Evolutionary conservation across 352 stramenopile genomes (phyloP).

Genomic region (Pythium periplocum): DNA sequence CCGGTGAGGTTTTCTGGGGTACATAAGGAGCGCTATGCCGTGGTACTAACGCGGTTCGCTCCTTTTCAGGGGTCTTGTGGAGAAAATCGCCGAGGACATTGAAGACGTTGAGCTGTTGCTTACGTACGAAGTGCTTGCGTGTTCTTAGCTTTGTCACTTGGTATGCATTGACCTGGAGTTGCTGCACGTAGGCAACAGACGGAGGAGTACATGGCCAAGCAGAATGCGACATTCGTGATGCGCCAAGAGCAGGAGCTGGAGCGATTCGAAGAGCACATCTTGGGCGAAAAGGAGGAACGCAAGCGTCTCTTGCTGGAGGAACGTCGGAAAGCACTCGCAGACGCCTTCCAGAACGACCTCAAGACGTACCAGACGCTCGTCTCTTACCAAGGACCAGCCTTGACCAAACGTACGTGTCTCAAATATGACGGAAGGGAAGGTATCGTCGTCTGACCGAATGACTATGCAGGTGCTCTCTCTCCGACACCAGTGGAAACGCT

Average conservation of each 20-base stretch:
- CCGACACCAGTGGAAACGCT: slow-evolving; percentile 33
- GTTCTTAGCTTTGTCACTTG: not conserved
- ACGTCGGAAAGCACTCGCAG: slow-evolving; percentile 44
- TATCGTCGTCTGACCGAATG: not conserved
- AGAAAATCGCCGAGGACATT: slow-evolving; percentile 50
- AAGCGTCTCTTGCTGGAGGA: slow-evolving; percentile 52
- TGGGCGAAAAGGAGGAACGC: slow-evolving; percentile 58
- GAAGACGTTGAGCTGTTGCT: slow-evolving; percentile 72
- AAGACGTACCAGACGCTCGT: slow-evolving; percentile 76
- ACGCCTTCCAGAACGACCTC: slow-evolving; percentile 71
- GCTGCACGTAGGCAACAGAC: slow-evolving; percentile 32
- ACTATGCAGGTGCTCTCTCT: slow-evolving; percentile 6
- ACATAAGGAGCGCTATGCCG: not conserved
- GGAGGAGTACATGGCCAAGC: slow-evolving; percentile 62
- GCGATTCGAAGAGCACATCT: slow-evolving; percentile 53
- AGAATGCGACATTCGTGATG: slow-evolving; percentile 69
- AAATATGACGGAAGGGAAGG: no score
- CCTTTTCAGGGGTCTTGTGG: slow-evolving; percentile 29
- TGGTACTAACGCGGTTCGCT: not conserved
- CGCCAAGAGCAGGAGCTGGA: slow-evolving; percentile 77
- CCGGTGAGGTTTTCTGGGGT: slow-evolving; percentile 15
- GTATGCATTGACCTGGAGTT: not conserved
- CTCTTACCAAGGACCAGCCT: slow-evolving; percentile 35
- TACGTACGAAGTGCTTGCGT: slow-evolving; percentile 16
- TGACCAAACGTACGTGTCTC: slow-evolving; percentile 4